Conservation (phyloP, 768 basidiomycete species). For the Chalciporus pseudorubinellus region DNA sequence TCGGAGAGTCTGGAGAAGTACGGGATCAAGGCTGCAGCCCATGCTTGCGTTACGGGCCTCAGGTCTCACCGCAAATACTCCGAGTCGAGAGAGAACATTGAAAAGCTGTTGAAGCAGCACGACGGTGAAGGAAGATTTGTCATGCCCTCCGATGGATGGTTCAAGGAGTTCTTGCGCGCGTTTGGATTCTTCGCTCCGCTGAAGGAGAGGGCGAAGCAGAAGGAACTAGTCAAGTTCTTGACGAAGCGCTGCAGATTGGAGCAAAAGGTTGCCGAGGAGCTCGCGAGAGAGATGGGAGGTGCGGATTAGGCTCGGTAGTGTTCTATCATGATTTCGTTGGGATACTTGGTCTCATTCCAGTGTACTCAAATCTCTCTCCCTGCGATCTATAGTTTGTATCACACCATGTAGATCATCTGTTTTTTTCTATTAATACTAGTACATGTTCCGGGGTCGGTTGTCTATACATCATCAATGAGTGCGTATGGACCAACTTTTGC, state of each 20-base stretch:
- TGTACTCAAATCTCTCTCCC: background rate
- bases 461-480: too few relatives aligned
- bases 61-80: slow-evolving; percentile 28
- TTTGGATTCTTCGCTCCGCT: slow-evolving; percentile 24
- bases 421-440: background rate
- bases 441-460: too few relatives aligned
- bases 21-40: slow-evolving; percentile 26
- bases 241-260: slow-evolving; percentile 30
- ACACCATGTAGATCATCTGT: background rate
- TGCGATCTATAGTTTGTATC: background rate
- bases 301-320: background rate
- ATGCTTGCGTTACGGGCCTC: slow-evolving; percentile 37
- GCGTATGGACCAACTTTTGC: too few relatives aligned
- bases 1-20: slow-evolving; percentile 19
- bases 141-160: slow-evolving; percentile 28
- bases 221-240: slow-evolving; percentile 24
- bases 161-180: slow-evolving; percentile 22
- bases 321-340: background rate
- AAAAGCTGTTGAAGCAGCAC: slow-evolving; percentile 13
- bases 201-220: slow-evolving; percentile 22
- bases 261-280: slow-evolving; percentile 16
- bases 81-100: slow-evolving; percentile 20
- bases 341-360: background rate
- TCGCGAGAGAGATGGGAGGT: slow-evolving; percentile 19
- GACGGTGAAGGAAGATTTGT: slow-evolving; percentile 16